Conservation (phyloP, 1,284 basidiomycete genomes). For the Anthracocystis setariae region DNA sequence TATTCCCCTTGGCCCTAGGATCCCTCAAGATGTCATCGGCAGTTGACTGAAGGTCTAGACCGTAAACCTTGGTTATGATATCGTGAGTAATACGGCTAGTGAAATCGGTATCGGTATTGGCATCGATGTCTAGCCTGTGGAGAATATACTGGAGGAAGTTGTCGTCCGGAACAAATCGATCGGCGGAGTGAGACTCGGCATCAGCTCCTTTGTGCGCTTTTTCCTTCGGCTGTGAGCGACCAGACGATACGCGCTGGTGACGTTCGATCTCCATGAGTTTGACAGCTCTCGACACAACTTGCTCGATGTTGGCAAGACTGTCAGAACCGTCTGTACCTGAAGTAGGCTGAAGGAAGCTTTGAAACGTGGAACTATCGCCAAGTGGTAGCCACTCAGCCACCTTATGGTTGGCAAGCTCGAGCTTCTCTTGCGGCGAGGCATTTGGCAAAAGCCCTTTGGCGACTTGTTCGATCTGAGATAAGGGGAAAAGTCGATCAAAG, state of each 20-base stretch:
- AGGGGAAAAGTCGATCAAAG: slow-evolving; percentile 30
- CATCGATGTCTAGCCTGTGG: not conserved
- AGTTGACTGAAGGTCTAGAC: slow-evolving; percentile 24
- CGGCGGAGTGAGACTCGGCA: not conserved
- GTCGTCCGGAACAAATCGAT: slow-evolving; percentile 32
- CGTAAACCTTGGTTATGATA: slow-evolving; percentile 20
- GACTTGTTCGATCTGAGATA: slow-evolving; percentile 14
- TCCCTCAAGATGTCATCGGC: slow-evolving; percentile 29
- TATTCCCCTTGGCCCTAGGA: slow-evolving; percentile 1
- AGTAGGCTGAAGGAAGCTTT: not conserved
- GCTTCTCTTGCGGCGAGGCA: slow-evolving; percentile 38
- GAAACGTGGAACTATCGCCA: slow-evolving; percentile 22
- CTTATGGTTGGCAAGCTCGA: slow-evolving; percentile 28
- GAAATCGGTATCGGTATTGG: not conserved
- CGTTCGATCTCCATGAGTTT: slow-evolving; percentile 26
- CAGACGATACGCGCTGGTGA: slow-evolving; percentile 4
- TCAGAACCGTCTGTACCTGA: slow-evolving; percentile 1
- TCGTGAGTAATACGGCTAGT: slow-evolving; percentile 8
- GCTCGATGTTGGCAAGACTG: slow-evolving; percentile 4
- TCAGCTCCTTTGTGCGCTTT: not conserved
- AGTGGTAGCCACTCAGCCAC: slow-evolving; percentile 22
- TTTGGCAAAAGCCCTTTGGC: slow-evolving; percentile 14
- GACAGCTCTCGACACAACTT: slow-evolving; percentile 14
- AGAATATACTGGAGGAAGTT: slow-evolving; percentile 16
- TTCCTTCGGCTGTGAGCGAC: too few species aligned